Percentiles rank a stretch among this genome's conserved stretches.
These are phyloP conservation scores for Chytriomyces hyalinus DNA, from an alignment of 192 early-diverging fungal species.

Conservation along the genomic window DNA sequence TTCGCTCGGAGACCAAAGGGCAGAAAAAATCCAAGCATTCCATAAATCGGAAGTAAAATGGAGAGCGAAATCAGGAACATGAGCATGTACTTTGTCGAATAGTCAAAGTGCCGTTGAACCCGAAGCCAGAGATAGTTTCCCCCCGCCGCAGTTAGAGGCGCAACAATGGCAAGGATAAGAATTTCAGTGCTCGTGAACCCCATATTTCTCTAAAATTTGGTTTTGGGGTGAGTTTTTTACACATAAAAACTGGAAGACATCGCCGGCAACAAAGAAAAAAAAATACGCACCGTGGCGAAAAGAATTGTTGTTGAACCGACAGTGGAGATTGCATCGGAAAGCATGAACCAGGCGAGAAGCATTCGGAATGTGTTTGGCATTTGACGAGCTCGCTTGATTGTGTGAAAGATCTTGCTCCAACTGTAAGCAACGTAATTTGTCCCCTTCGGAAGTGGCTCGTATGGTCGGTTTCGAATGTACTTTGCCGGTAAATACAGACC, in stretches of 20 bases:
- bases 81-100: constrained; percentile 28
- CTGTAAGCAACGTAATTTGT: constrained; percentile 30
- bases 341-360: constrained; percentile 34
- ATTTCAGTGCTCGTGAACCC: constrained; percentile 22
- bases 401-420: constrained; percentile 20
- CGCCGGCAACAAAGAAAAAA: not conserved
- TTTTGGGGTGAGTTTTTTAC: no score
- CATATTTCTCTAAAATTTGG: constrained; percentile 6
- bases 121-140: constrained; percentile 32
- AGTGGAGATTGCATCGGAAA: constrained; percentile 28
- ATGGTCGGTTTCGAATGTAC: constrained; percentile 29
- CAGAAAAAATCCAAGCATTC: constrained; percentile 38
- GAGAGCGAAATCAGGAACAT: constrained; percentile 19
- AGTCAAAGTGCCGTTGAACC: constrained; percentile 14
- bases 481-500: constrained; percentile 6
- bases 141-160: constrained; percentile 24
- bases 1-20: constrained; percentile 37
- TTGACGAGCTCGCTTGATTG: constrained; percentile 17
- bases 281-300: constrained; percentile 15
- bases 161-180: constrained; percentile 31
- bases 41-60: constrained; percentile 35
- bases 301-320: constrained; percentile 28
- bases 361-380: constrained; percentile 32
- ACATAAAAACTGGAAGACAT: no score
- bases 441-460: constrained; percentile 28